Percentiles rank a stretch among this genome's conserved stretches.
Conservation (phyloP, 768 basidiomycete genomes). For the Boletus tomentosulus region DNA sequence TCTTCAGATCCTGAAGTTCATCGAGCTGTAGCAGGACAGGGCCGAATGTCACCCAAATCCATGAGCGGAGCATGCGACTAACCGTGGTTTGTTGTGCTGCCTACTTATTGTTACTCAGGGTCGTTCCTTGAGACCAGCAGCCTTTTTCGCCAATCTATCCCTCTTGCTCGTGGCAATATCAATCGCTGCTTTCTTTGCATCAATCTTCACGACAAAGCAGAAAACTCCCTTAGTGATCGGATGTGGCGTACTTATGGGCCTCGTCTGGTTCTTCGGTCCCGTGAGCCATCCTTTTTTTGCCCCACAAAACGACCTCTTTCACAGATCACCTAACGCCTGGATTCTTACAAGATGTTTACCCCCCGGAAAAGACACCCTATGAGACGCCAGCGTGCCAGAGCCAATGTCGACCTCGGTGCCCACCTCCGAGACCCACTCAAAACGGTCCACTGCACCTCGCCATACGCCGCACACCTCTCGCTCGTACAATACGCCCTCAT, state of each 20-base stretch:
- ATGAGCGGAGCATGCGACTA: not conserved
- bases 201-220: slow-evolving; percentile 58
- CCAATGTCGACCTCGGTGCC: slow-evolving; percentile 24
- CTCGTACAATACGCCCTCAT: slow-evolving; percentile 93
- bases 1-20: slow-evolving; percentile 17
- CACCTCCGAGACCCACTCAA: slow-evolving; percentile 60
- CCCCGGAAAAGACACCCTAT: slow-evolving; percentile 15
- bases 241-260: slow-evolving; percentile 48
- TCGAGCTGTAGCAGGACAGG: slow-evolving; percentile 9
- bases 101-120: slow-evolving; percentile 43
- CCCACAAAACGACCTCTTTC: not conserved
- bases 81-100: slow-evolving; percentile 60
- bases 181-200: slow-evolving; percentile 74
- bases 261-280: slow-evolving; percentile 70
- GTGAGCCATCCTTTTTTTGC: slow-evolving; percentile 7
- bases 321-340: not conserved
- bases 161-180: slow-evolving; percentile 85
- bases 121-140: slow-evolving; percentile 48
- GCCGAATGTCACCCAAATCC: not conserved
- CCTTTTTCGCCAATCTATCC: slow-evolving; percentile 74
- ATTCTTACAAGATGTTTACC: slow-evolving; percentile 16
- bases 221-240: slow-evolving; percentile 47
- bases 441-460: slow-evolving; percentile 66
- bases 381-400: not conserved
- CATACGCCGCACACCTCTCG: slow-evolving; percentile 44